phyloP scores from a whole-genome alignment of 164 flowering plant genomes.

The Macadamia integrifolia region DNA sequence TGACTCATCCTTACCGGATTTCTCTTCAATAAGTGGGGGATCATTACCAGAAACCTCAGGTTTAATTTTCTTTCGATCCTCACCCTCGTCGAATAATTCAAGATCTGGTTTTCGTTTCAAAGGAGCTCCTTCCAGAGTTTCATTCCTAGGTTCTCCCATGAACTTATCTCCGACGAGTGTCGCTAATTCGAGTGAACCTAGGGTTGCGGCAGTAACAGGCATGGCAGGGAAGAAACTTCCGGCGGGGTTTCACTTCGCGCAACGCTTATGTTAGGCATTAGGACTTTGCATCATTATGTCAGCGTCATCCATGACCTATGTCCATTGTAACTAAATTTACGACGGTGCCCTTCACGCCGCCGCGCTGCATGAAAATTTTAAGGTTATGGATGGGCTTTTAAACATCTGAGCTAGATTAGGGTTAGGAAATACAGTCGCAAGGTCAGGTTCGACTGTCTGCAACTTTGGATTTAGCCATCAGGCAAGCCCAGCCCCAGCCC shows the following conservation, averaged over 20 bases:
- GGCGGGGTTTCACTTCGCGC: not conserved
- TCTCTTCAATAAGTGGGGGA: slow-evolving; percentile 3
- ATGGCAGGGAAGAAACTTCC: not conserved
- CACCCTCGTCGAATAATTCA: slow-evolving; percentile 11
- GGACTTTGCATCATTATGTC: not conserved
- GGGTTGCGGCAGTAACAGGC: not conserved
- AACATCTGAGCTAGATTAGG: too few relatives aligned
- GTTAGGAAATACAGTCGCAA: too few relatives aligned
- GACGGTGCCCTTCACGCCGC: too few relatives aligned
- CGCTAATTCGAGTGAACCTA: not conserved
- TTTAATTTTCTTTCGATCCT: slow-evolving; percentile 34
- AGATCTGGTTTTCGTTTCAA: slow-evolving; percentile 44
- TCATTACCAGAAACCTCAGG: slow-evolving; percentile 14
- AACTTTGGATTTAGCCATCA: too few relatives aligned
- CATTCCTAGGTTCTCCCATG: slow-evolving; percentile 43
- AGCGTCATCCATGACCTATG: not conserved
- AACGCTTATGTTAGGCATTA: not conserved
- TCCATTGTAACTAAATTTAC: too few relatives aligned
- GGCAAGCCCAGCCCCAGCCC: too few relatives aligned
- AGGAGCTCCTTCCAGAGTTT: slow-evolving; percentile 20
- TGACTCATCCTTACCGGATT: not conserved
- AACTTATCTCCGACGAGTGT: not conserved
- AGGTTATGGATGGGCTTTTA: too few relatives aligned
- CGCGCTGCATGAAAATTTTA: too few relatives aligned
- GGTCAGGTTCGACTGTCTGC: too few relatives aligned